These are phyloP conservation scores for Phaffomyces thermotolerans DNA, from an alignment of 805 yeast genomes.

Conservation along the genomic window DNA sequence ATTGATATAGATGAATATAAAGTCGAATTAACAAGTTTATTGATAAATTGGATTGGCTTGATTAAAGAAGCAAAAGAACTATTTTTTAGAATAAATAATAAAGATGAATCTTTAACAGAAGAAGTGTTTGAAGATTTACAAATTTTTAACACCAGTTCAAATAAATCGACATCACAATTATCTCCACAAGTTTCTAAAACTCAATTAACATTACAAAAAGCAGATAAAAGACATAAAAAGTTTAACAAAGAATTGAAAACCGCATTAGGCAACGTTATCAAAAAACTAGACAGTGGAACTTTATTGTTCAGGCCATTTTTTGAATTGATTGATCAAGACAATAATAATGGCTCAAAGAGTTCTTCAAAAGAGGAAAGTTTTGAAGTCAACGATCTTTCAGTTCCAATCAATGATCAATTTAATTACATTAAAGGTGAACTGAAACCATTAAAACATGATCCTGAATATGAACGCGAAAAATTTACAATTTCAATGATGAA, in stretches of 20 bases:
- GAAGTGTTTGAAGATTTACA: slow-evolving; percentile 4
- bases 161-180: not conserved
- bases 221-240: slow-evolving; percentile 10
- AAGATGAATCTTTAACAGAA: slow-evolving; percentile 1
- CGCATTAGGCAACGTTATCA: slow-evolving; percentile 19
- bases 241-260: slow-evolving; percentile 19
- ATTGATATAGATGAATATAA: slow-evolving; percentile 45
- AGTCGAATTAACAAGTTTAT: slow-evolving; percentile 51
- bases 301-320: slow-evolving; percentile 22
- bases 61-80: slow-evolving; percentile 57
- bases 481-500: slow-evolving; percentile 10
- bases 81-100: slow-evolving; percentile 34
- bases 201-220: slow-evolving; percentile 1
- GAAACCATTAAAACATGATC: slow-evolving; percentile 13
- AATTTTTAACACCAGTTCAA: not conserved
- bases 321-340: slow-evolving; percentile 18
- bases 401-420: not conserved
- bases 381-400: no score
- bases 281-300: slow-evolving; percentile 20
- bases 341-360: not conserved
- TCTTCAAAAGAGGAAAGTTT: not conserved
- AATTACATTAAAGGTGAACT: slow-evolving; percentile 15
- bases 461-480: slow-evolving; percentile 11
- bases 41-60: slow-evolving; percentile 59
- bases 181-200: not conserved